Evolutionary conservation across 2,329 filamentous ascomycete genomes (phyloP).

Genomic region (Penicillium sp.): DNA sequence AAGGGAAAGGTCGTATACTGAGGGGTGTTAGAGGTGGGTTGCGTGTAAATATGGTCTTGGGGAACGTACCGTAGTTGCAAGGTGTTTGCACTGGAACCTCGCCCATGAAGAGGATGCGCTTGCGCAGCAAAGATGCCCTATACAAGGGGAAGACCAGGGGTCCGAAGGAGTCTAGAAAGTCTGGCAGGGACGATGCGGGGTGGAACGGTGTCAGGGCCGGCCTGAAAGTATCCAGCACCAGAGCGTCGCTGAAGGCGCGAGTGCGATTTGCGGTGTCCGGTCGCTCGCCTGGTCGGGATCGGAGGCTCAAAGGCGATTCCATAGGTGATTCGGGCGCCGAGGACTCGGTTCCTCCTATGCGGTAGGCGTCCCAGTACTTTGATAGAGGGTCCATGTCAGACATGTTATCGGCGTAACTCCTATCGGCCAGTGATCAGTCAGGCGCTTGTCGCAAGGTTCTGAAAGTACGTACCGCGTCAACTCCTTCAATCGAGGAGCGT

Average conservation of each 20-base stretch:
- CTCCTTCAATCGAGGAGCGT: constrained; percentile 73
- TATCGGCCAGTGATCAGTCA: constrained; percentile 24
- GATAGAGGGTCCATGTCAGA: constrained; percentile 67
- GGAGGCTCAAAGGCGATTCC: constrained; percentile 54
- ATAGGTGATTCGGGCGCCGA: constrained; percentile 51
- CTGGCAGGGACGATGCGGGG: constrained; percentile 79
- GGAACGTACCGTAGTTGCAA: constrained; percentile 79
- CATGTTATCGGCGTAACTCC: constrained; percentile 64
- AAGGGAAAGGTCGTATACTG: constrained; percentile 93
- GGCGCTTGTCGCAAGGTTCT: not conserved
- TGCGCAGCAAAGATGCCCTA: constrained; percentile 80
- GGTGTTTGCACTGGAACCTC: constrained; percentile 81
- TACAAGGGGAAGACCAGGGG: constrained; percentile 91
- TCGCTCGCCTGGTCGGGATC: constrained; percentile 55
- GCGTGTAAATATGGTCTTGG: not conserved
- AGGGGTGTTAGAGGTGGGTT: constrained; percentile 23
- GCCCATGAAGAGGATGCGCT: constrained; percentile 83
- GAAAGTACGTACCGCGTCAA: constrained; percentile 64
- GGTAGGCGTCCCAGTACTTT: constrained; percentile 71
- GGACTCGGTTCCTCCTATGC: constrained; percentile 41
- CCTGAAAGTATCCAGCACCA: constrained; percentile 42
- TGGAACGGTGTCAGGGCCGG: constrained; percentile 75
- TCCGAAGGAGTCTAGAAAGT: constrained; percentile 79
- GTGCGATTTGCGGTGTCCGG: constrained; percentile 32
- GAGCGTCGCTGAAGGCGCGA: constrained; percentile 46